phyloP scores from a whole-genome alignment of 768 basidiomycete genomes.

The Lentinus brumalis region DNA sequence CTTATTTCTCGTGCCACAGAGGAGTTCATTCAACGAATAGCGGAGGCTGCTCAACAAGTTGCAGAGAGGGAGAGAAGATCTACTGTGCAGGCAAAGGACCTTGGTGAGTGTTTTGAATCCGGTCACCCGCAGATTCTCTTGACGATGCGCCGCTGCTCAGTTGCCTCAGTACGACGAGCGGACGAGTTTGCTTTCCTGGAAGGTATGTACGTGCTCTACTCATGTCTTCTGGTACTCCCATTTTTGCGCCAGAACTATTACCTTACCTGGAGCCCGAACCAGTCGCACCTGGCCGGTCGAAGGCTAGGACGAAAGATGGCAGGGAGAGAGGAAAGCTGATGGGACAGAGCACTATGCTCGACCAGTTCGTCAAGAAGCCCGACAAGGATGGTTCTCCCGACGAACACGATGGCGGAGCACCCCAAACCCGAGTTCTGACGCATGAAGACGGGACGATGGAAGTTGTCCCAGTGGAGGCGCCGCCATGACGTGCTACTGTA shows the following conservation, averaged over 20 bases:
- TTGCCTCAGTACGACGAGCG: constrained; percentile 59
- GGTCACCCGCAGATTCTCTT: not conserved
- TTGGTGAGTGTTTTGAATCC: constrained; percentile 53
- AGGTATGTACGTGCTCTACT: constrained; percentile 43
- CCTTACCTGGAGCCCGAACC: constrained; percentile 50
- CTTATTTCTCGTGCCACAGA: constrained; percentile 84
- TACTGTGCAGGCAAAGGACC: constrained; percentile 77
- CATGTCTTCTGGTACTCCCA: not conserved
- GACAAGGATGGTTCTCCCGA: constrained; percentile 22
- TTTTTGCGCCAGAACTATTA: constrained; percentile 51
- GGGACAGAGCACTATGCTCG: constrained; percentile 41
- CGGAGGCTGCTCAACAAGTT: constrained; percentile 67
- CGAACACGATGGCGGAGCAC: constrained; percentile 19
- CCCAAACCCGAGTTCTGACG: constrained; percentile 44
- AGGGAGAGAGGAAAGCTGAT: constrained; percentile 17
- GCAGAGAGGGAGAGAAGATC: constrained; percentile 72
- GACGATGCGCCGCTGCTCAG: constrained; percentile 36
- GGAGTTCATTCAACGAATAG: constrained; percentile 79
- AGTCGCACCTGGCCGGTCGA: constrained; percentile 41
- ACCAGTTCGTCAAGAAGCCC: constrained; percentile 46
- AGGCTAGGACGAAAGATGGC: constrained; percentile 27
- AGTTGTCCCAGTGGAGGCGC: constrained; percentile 8
- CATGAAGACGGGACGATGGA: constrained; percentile 68
- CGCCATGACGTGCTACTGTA: not conserved
- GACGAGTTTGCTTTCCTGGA: constrained; percentile 82